Conservation (phyloP, 768 basidiomycete genomes). For the Lyophyllum shimeji region DNA sequence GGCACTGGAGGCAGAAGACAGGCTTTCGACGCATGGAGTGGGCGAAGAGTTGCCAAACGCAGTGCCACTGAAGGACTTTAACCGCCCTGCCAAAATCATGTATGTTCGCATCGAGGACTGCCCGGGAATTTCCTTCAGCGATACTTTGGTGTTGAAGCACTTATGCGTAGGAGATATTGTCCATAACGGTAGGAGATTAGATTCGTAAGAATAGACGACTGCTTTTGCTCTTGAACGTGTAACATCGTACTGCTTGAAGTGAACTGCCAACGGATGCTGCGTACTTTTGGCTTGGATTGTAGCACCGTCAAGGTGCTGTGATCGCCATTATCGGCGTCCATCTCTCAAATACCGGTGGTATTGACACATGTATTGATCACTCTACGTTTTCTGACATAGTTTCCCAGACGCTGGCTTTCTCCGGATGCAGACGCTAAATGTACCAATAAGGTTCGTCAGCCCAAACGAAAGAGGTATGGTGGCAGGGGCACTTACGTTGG, state of each 20-base stretch:
- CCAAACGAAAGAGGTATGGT: slow-evolving; percentile 1
- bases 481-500: slow-evolving; percentile 42
- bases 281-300: neutral
- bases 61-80: neutral
- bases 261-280: neutral
- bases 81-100: slow-evolving; percentile 32
- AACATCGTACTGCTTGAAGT: neutral
- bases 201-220: neutral
- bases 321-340: neutral
- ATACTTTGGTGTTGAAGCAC: slow-evolving; percentile 36
- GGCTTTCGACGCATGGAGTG: slow-evolving; percentile 7
- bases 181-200: neutral
- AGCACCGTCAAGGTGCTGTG: neutral
- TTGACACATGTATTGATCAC: slow-evolving; percentile 8
- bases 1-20: neutral
- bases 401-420: slow-evolving; percentile 61
- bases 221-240: neutral
- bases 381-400: slow-evolving; percentile 14
- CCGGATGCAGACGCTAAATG: slow-evolving; percentile 50
- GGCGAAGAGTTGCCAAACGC: neutral
- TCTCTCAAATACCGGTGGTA: slow-evolving; percentile 7
- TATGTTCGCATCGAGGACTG: slow-evolving; percentile 45
- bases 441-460: slow-evolving; percentile 1
- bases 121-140: slow-evolving; percentile 33
- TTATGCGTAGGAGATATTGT: slow-evolving; percentile 32